Conservation (phyloP, 2,329 filamentous ascomycete species). For the Aspergillus tamarii region DNA sequence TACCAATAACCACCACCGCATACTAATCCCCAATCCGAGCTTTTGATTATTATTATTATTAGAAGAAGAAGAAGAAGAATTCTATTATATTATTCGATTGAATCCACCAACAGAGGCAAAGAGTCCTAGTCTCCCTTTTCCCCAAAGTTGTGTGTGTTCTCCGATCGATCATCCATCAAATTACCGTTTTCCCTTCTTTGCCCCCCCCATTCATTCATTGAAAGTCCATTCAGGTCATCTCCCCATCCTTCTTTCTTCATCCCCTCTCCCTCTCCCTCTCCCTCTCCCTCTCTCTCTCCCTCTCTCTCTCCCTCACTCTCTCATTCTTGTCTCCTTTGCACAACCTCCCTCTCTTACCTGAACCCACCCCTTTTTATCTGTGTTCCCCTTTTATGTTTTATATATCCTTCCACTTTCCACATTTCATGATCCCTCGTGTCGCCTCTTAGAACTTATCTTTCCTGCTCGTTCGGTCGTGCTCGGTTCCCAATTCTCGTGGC, state of each 20-base stretch:
- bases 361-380: slow-evolving; percentile 4
- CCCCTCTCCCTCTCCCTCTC: slow-evolving; percentile 9
- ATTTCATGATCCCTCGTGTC: slow-evolving; percentile 4
- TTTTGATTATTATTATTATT: slow-evolving; percentile 1
- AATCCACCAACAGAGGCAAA: not conserved
- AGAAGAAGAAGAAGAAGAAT: too few relatives aligned
- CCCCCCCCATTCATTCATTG: not conserved
- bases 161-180: slow-evolving; percentile 6
- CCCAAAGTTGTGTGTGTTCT: not conserved
- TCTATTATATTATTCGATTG: not conserved
- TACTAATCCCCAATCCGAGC: not conserved
- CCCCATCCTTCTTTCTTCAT: slow-evolving; percentile 7
- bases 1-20: not conserved
- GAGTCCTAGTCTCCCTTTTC: not conserved
- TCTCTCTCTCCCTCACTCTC: not conserved
- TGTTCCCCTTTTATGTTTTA: slow-evolving; percentile 12
- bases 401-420: not conserved
- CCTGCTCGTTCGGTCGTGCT: not conserved
- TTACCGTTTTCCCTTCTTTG: slow-evolving; percentile 1
- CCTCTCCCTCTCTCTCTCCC: slow-evolving; percentile 6
- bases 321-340: slow-evolving; percentile 1
- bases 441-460: slow-evolving; percentile 11
- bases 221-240: not conserved
- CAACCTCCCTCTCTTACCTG: slow-evolving; percentile 3
- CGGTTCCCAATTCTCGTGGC: slow-evolving; percentile 5